Conservation (phyloP, 257 asterid species). For the Linaria vulgaris region DNA sequence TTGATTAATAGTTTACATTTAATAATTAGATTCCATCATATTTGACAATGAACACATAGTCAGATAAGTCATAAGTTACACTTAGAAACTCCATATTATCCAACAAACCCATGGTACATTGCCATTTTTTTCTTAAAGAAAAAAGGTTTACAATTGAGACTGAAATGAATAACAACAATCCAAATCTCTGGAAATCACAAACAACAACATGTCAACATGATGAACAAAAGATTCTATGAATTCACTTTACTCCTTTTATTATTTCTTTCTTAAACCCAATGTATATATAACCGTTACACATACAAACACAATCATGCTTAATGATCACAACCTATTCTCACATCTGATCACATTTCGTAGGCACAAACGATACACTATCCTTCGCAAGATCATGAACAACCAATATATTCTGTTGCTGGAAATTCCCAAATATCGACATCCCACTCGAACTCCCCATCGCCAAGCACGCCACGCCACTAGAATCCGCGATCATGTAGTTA, state of each 20-base stretch:
- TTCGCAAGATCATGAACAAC: conserved; percentile 72
- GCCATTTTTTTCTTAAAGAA: too few species aligned
- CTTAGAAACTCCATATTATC: too few species aligned
- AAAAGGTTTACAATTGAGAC: too few species aligned
- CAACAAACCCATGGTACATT: too few species aligned
- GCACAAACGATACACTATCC: conserved; percentile 64
- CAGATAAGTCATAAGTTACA: too few species aligned
- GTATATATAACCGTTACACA: not conserved
- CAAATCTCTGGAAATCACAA: too few species aligned
- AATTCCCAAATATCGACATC: conserved; percentile 80
- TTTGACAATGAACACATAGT: too few species aligned
- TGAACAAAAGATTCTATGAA: too few species aligned
- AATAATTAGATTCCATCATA: too few species aligned
- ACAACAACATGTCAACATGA: too few species aligned
- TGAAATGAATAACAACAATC: too few species aligned
- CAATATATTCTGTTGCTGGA: conserved; percentile 75
- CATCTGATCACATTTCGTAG: conserved; percentile 32
- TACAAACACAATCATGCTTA: not conserved
- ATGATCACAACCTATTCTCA: conserved; percentile 16
- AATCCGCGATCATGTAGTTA: conserved; percentile 64
- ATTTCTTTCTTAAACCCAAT: not conserved
- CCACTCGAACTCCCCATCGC: conserved; percentile 79
- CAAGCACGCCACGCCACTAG: conserved; percentile 70
- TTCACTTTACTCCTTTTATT: not conserved
- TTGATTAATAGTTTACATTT: too few species aligned